A percentile compares a stretch with the other conserved stretches of the same genome.
Conservation (phyloP, 31 red algal genomes). For the Asparagopsis taxiformis region DNA sequence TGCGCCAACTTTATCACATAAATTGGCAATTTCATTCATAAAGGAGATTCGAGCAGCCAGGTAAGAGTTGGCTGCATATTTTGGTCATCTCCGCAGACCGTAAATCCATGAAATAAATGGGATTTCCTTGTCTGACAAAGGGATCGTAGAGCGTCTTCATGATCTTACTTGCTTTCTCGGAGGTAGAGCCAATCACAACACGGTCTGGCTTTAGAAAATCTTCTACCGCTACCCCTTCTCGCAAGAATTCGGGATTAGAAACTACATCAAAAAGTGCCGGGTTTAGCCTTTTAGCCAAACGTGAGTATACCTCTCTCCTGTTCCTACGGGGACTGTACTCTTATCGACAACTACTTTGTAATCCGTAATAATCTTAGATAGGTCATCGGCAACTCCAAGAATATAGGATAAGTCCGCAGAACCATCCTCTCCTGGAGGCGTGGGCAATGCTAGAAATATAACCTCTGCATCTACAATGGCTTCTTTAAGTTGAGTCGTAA, state of each 20-base stretch:
- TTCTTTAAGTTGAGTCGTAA: slow-evolving; percentile 18
- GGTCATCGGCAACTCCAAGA: slow-evolving; percentile 30
- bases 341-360: slow-evolving; percentile 53
- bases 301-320: slow-evolving; percentile 19
- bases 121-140: neutral
- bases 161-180: neutral
- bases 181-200: slow-evolving; percentile 25
- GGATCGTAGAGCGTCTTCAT: neutral
- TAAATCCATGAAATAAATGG: slow-evolving; percentile 21
- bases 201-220: slow-evolving; percentile 54
- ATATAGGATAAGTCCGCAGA: slow-evolving; percentile 49
- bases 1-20: slow-evolving; percentile 39
- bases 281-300: neutral
- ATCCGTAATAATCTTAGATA: slow-evolving; percentile 3
- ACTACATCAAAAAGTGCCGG: slow-evolving; percentile 43
- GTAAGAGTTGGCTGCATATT: slow-evolving; percentile 54
- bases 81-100: slow-evolving; percentile 50
- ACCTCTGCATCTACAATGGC: slow-evolving; percentile 19
- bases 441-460: slow-evolving; percentile 55
- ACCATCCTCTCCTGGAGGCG: slow-evolving; percentile 50
- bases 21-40: slow-evolving; percentile 47
- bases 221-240: slow-evolving; percentile 43
- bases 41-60: slow-evolving; percentile 36
- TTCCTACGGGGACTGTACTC: slow-evolving; percentile 52
- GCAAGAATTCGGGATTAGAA: slow-evolving; percentile 49